Evolutionary conservation across 2,329 filamentous ascomycete species (phyloP), one percentile per base, ranked within the genome.

Genomic region (Aspergillus luchuensis): DNA sequence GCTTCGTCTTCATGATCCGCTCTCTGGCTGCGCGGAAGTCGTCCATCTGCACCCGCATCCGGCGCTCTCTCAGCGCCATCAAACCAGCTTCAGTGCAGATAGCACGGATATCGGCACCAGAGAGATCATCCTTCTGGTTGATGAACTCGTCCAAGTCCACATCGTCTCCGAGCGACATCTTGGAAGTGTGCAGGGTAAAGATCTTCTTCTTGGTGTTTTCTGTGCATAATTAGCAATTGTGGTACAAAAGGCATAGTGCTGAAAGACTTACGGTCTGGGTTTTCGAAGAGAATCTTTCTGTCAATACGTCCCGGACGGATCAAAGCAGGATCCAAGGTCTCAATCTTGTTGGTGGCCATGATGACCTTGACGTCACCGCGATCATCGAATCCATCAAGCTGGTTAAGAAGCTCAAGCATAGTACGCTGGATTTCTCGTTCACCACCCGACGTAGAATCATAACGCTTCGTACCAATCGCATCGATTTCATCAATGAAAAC

Each of bases 331-430:
- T 99, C 96, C 28, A 99, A 85, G 4, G 92, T 96, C 69, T 99
- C 96, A 69, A 99, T 99, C 87, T 99, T 99, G 88, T 99, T 99
- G 68, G 95, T 99, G 11, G 95, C 96, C 93, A 99, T 98, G 78
- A 99, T 94, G 63, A 99, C 95, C 84, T 99, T 99, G 79, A 99
- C 94, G 75, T 99, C 95, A 69, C 95, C 96, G 63, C 95, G 91
- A 78, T 99, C 96, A 74, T 99, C 95, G 80, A 99, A 99, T 71
- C 95, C 95, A 76, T 99, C 95, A 8, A 99, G 88, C 81, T 99
- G 95, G 80, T 99, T 99, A 45, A 99, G 88, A 57, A 99, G 86
- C 75, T 99, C 95, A 78, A 99, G 82, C 95, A 99, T 99, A 52
- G 95, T 99, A 77, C 95, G 89, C 81, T 99, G 95, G 41, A 99